A percentile compares a stretch with the other conserved stretches of the same genome.
phyloP scores from a whole-genome alignment of 768 basidiomycete species.

The Pleurotus ostreatus region DNA sequence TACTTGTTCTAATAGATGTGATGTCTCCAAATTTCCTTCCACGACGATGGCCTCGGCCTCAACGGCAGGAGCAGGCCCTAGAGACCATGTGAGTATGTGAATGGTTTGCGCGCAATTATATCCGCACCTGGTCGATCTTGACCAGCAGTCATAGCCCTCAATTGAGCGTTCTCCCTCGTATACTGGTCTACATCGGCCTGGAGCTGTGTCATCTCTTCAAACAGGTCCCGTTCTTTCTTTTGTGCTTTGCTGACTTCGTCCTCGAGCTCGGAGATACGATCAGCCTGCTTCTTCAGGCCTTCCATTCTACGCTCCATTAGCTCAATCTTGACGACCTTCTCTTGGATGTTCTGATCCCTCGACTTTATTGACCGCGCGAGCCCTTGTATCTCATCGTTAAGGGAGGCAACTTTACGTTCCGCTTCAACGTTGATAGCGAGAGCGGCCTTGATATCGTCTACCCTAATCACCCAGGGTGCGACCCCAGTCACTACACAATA shows the following conservation, averaged over 20 bases:
- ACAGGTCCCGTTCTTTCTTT: constrained; percentile 87
- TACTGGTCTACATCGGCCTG: constrained; percentile 84
- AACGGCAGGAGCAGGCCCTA: constrained; percentile 41
- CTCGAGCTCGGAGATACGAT: constrained; percentile 79
- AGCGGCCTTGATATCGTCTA: constrained; percentile 78
- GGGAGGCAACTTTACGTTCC: constrained; percentile 78
- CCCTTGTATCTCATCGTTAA: constrained; percentile 88
- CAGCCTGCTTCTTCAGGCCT: constrained; percentile 85
- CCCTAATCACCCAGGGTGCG: constrained; percentile 81
- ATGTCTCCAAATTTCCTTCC: constrained; percentile 83
- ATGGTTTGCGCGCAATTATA: neutral
- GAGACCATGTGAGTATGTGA: neutral
- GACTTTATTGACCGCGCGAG: constrained; percentile 78
- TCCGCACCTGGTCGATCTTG: constrained; percentile 68
- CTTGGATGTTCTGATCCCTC: constrained; percentile 90
- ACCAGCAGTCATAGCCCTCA: constrained; percentile 65
- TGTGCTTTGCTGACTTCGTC: constrained; percentile 71
- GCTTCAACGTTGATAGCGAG: constrained; percentile 89
- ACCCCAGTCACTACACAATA: constrained; percentile 55
- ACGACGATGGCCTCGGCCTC: constrained; percentile 62
- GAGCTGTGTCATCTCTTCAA: constrained; percentile 91
- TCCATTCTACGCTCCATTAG: constrained; percentile 93
- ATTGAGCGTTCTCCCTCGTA: constrained; percentile 83
- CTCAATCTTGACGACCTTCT: constrained; percentile 88
- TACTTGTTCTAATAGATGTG: constrained; percentile 86